Evolutionary conservation across 2,329 filamentous ascomycete species (phyloP), one percentile per base, ranked within the genome.

Genomic region (Neofusicoccum cordaticola): DNA sequence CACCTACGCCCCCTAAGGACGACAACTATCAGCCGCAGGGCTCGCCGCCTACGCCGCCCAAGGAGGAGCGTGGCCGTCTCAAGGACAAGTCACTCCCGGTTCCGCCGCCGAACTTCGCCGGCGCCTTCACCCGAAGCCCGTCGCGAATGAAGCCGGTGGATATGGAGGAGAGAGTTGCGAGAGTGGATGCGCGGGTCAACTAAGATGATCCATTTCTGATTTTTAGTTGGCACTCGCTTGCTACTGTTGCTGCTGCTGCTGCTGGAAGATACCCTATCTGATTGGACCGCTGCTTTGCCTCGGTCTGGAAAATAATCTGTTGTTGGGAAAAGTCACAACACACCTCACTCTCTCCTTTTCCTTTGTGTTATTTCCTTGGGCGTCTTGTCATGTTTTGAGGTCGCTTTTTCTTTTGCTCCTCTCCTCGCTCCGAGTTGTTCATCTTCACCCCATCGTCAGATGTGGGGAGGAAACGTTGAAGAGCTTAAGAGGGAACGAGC

Each of bases 21-120:
- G 65, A 67, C 1, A 35, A 45, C 2, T 74, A 71, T 57, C 64
- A 62, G 34, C 69, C 70, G 44, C 65, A 71, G 13, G 56, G 47
- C 4, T 73, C 74, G 8, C 76, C 76, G 34, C 77, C 76, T 0
- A 79, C 77, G 19, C 77, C 77, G 17, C 77, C 77, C 4, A 79
- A 79, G 64, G 77, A 79, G 63, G 69, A 69, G 5, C 66, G 71
- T 35, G 70, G 71, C n/a, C 66, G 71, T 19, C 68, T 52, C 56
- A 68, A 58, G 47, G 71, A 77, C 51, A 78, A 78, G 67, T 71
- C 76, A 44, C 63, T 78, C 12, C 75, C 76, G 4, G 66, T 71
- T 22, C 72, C 75, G 13, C 65, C 58, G 17, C 63, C 75, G 35
- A 52, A 53, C 50, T 64, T 58, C 27, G 37, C 63, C 5, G 37